phyloP scores from a whole-genome alignment of 2,329 filamentous ascomycete genomes.

The Colletotrichum lupini region DNA sequence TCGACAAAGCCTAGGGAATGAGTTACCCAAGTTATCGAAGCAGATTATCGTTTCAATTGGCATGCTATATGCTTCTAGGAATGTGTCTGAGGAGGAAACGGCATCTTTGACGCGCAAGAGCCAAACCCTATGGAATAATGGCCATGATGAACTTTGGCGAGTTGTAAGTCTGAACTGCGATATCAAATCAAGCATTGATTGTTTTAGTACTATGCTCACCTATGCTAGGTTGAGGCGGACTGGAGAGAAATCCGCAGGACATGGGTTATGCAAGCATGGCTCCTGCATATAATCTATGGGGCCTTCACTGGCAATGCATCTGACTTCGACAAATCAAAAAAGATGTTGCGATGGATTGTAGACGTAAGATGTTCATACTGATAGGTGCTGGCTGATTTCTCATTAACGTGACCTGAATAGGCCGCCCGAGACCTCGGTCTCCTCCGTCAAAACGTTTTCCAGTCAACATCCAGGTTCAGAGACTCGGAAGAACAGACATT shows the following conservation, averaged over 20 bases:
- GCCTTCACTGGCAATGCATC: conserved; percentile 41
- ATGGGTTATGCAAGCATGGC: conserved; percentile 44
- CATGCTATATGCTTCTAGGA: conserved; percentile 35
- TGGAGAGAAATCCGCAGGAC: conserved; percentile 39
- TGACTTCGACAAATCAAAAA: conserved; percentile 40
- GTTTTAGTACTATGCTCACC: not conserved
- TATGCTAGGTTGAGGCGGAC: conserved; percentile 39
- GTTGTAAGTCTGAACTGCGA: conserved; percentile 10
- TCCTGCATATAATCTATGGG: conserved; percentile 45
- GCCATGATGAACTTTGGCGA: conserved; percentile 28
- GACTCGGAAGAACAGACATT: conserved; percentile 51
- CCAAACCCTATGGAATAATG: conserved; percentile 37
- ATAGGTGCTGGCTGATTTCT: not conserved
- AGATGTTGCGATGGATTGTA: conserved; percentile 42
- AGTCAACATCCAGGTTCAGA: conserved; percentile 56
- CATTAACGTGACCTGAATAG: conserved; percentile 12
- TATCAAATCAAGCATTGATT: too few species aligned
- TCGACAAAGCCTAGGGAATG: conserved; percentile 31
- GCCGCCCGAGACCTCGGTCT: conserved; percentile 42
- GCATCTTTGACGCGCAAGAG: conserved; percentile 23
- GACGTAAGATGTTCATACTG: conserved; percentile 38
- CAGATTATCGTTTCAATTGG: conserved; percentile 38
- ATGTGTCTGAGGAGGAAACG: conserved; percentile 22
- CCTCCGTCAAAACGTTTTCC: conserved; percentile 40
- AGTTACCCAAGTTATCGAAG: conserved; percentile 18